Percentiles rank a stretch among this genome's conserved stretches.
These are phyloP conservation scores for Colletotrichum tamarilloi DNA, from an alignment of 2,329 filamentous ascomycete genomes.

Conservation along the genomic window DNA sequence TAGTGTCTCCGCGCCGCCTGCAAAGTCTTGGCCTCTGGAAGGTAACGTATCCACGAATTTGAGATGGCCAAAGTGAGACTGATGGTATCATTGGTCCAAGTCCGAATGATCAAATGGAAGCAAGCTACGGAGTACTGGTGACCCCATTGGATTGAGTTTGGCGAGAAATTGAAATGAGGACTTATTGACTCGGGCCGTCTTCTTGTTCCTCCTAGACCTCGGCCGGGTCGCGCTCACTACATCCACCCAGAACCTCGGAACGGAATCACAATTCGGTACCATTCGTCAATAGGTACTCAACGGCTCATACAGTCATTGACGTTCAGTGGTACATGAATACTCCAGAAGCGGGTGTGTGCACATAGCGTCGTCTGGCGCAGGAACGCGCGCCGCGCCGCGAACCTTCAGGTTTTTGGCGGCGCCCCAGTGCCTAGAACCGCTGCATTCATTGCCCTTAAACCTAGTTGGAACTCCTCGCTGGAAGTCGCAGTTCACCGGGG, in stretches of 20 bases:
- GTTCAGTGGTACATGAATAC: neutral
- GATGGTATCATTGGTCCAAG: neutral
- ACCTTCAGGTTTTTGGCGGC: neutral
- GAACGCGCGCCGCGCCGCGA: neutral
- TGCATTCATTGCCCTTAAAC: neutral
- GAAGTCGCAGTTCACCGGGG: neutral
- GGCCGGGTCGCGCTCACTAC: no score
- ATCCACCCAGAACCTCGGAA: neutral
- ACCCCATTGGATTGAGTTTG: neutral
- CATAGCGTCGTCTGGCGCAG: neutral
- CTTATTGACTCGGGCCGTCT: neutral
- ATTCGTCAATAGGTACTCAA: no score
- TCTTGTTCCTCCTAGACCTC: neutral
- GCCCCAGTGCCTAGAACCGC: neutral
- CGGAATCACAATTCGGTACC: neutral
- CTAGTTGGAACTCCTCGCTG: neutral
- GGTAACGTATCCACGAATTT: neutral
- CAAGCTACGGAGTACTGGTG: neutral
- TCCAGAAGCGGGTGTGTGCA: neutral
- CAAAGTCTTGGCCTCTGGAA: neutral
- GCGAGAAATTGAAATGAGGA: neutral
- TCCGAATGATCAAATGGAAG: neutral
- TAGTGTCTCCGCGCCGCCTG: neutral
- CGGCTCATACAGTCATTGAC: neutral
- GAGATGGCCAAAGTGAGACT: neutral